Conservation (phyloP, 1,284 basidiomycete genomes). For the Rugosomyces carneus region DNA sequence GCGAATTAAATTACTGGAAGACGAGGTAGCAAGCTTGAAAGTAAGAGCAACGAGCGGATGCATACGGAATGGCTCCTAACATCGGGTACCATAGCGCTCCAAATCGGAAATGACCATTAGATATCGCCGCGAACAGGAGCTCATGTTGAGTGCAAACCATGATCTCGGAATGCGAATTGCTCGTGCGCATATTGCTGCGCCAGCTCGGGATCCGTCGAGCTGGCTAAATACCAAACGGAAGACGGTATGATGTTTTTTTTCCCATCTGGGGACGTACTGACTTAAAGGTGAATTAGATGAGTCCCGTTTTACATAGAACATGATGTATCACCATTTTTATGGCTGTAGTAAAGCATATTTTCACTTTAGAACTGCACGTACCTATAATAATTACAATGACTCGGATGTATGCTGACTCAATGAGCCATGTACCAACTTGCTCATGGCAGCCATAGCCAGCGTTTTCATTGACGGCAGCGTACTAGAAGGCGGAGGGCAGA, state of each 20-base stretch:
- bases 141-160: constrained; percentile 76
- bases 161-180: constrained; percentile 58
- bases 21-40: constrained; percentile 60
- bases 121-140: constrained; percentile 71
- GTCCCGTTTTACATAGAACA: constrained; percentile 20
- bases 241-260: constrained; percentile 21
- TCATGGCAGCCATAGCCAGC: constrained; percentile 16
- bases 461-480: constrained; percentile 37
- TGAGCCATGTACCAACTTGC: background rate
- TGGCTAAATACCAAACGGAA: constrained; percentile 32
- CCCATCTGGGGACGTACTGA: background rate
- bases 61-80: background rate
- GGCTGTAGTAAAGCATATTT: background rate
- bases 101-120: constrained; percentile 51
- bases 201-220: constrained; percentile 29
- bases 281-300: constrained; percentile 16
- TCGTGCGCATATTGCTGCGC: constrained; percentile 40
- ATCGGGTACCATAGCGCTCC: constrained; percentile 35
- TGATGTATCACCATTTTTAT: background rate
- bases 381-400: too few species aligned
- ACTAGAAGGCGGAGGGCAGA: constrained; percentile 64
- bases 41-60: constrained; percentile 26
- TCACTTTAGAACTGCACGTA: too few species aligned
- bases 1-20: constrained; percentile 66
- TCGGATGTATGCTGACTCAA: background rate